Conservation (phyloP, 2,329 filamentous ascomycete species). For the Colletotrichum euphorbiae region DNA sequence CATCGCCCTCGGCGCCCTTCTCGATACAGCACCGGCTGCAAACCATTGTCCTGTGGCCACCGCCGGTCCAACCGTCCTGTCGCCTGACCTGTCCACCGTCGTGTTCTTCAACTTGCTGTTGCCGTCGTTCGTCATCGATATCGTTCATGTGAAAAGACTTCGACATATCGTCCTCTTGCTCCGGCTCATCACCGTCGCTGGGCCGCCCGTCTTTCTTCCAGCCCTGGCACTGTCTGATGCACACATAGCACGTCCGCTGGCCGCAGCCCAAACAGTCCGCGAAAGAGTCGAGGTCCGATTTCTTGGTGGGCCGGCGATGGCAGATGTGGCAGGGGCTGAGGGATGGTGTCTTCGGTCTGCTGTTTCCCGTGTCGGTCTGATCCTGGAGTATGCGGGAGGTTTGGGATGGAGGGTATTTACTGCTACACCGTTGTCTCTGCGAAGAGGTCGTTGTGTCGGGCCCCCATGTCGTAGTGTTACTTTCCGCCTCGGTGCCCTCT, state of each 20-base stretch:
- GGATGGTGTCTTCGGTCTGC: slow-evolving; percentile 40
- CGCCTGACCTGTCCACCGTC: slow-evolving; percentile 3
- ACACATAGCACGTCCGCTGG: slow-evolving; percentile 75
- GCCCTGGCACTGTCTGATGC: slow-evolving; percentile 71
- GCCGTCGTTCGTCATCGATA: slow-evolving; percentile 50
- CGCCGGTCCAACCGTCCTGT: slow-evolving; percentile 51
- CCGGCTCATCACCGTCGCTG: slow-evolving; percentile 33
- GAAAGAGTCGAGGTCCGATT: slow-evolving; percentile 74
- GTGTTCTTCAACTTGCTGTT: slow-evolving; percentile 29
- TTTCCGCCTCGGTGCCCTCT: not conserved
- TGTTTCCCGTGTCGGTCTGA: slow-evolving; percentile 21
- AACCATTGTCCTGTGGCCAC: slow-evolving; percentile 64
- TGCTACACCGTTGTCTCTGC: slow-evolving; percentile 21
- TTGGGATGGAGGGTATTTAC: slow-evolving; percentile 26
- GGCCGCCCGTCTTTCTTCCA: slow-evolving; percentile 48
- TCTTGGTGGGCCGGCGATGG: slow-evolving; percentile 72
- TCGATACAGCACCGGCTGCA: slow-evolving; percentile 79
- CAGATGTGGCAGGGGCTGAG: slow-evolving; percentile 75
- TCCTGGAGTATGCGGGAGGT: slow-evolving; percentile 4
- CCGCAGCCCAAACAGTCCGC: slow-evolving; percentile 72
- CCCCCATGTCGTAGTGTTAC: not conserved
- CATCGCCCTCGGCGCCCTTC: slow-evolving; percentile 71
- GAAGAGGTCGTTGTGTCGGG: not conserved
- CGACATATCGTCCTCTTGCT: slow-evolving; percentile 46
- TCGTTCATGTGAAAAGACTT: slow-evolving; percentile 65